Evolutionary conservation across 169 alveolate species (phyloP), one percentile per base, ranked within the genome.

Genomic region (Babesia divergens): DNA sequence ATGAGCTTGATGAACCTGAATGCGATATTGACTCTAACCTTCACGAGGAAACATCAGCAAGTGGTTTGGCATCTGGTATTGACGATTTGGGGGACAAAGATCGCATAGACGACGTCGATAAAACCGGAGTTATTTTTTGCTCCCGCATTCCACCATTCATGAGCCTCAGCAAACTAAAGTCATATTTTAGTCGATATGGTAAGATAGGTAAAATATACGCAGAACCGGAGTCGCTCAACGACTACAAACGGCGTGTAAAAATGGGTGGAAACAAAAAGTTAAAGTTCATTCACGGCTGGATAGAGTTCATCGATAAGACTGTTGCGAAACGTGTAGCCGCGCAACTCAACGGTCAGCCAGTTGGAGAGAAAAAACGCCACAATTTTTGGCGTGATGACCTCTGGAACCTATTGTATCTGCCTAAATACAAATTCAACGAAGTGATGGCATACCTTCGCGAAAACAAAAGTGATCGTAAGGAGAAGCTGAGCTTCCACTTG

Each of bases 351-450:
- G 92, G 92, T 38, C 89, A 87, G 60, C 84, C 84, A 37, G 88
- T 95, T 20, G 97, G 96, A 31, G 98, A 96, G n/a, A 92, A 90
- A 56, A 93, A 92, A 76, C 80, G 96, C 47, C 94, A 93, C 65
- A 91, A 91, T 44, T 47, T 86, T 43, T 90, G 95, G 90, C 67
- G 91, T 43, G 97, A 95, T 52, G 96, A 92, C 62, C 84, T 92
- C 22, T 94, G 98, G 98, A 92, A 89, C 82, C 84, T 94, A 9
- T 90, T 84, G 72, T 93, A 92, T 81, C 90, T 95, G 29, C 94
- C 96, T 32, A 86, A 84, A 55, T 92, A 92, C 84, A 93, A 93
- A 65, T 95, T 97, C 97, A 55, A 52, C 28, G 80, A 87, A 42
- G 67, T 87, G 40, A 64, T 69, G 50, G 88, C 55, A 18, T 80